Evolutionary conservation across 352 stramenopile species (phyloP), one percentile per base, ranked within the genome.

Genomic region (Phytophthora macrochlamydospora): DNA sequence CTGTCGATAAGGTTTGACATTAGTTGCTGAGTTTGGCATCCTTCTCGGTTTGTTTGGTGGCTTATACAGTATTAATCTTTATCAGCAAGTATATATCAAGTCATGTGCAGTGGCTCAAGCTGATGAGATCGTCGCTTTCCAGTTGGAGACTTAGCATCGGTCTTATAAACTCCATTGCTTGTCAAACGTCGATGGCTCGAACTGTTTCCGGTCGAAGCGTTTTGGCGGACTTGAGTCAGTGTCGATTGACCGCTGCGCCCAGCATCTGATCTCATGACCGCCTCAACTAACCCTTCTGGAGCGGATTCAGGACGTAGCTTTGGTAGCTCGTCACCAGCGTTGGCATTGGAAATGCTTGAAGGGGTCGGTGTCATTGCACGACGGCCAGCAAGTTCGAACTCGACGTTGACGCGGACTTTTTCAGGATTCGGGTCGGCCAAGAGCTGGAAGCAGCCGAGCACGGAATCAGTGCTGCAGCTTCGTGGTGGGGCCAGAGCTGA

Each of bases 361-460:
- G 24, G 57, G 42, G 67, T 59, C 7, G 65, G 49, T 2, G 62
- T 74, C 13, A 62, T 28, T 8, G 64, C 58, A 11, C 72, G 59
- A 3, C 77, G 64, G 28, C 70, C 51, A 24, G 75, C 79, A 8
- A 92, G 70, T 52, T 90, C 83, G 3, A 65, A 71, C 2, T 90
- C 83, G 32, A 92, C 65, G 35, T 89, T 85, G 8, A 92, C 59
- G 35, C 74, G 73, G 28, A 89, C 74, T 32, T 92, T 92, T 37
- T 89, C 81, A 43, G 78, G 70, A 30, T 65, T 69, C 2, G 72
- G 59, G 59, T 90, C 84, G 28, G 69, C 64, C n/a, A 92, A 61
- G 12, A 87, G 56, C 59, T 83, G 67, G 18, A 90, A 71, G 35
- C 53, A 63, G 1, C 84, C 84, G 13, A 92, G 53, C 42, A 91